Base-by-base conservation (phyloP, 768 basidiomycete species). In the Tulasnella sp. region DNA sequence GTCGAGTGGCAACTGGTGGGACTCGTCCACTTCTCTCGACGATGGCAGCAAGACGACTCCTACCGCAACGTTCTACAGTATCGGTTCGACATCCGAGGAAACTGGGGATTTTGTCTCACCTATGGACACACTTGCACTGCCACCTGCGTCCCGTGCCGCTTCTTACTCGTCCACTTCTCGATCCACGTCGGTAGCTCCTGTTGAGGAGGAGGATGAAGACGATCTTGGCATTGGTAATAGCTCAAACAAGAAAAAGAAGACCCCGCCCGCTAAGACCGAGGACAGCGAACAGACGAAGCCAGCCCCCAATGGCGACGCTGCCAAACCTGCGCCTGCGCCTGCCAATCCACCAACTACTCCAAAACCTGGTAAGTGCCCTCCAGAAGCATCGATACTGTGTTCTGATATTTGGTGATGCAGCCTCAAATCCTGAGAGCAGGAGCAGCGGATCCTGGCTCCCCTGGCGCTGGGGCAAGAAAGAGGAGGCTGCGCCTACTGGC, bases 171-270 rank as follows among this genome's bases (percentile, higher is more conserved):
- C 59, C 6, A 46, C 59, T 3, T 43, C 58, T 15, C 50, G 41
- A 41, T 41, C 39, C n/a, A 23, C 43, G 46, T 58, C 55, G 27
- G 60, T 46, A 17, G 51, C 25, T 58, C 59, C 62, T 57, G 59
- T 59, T 25, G 55, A 63, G 50, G 68, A 73, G 6, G 80, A 80
- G 6, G 85, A 85, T 1, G 84, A 82, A 0, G 91, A 94, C 41
- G 91, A 96, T 65, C 76, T 99, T 49, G 96, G 96, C 0, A 76
- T 98, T 60, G 90, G 92, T 2, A 99, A 98, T 65, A 60, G 62
- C n/a, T 75, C 76, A 45, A 67, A 61, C 17, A 76, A 70, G 65
- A 64, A 65, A 45, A 73, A 66, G 61, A 58, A 67, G 39, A 48
- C 59, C 43, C 61, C 59, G 15, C 56, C 60, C 21, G 62, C 63